Conservation (phyloP, 1,284 basidiomycete species). For the Neonothopanus nambi region DNA sequence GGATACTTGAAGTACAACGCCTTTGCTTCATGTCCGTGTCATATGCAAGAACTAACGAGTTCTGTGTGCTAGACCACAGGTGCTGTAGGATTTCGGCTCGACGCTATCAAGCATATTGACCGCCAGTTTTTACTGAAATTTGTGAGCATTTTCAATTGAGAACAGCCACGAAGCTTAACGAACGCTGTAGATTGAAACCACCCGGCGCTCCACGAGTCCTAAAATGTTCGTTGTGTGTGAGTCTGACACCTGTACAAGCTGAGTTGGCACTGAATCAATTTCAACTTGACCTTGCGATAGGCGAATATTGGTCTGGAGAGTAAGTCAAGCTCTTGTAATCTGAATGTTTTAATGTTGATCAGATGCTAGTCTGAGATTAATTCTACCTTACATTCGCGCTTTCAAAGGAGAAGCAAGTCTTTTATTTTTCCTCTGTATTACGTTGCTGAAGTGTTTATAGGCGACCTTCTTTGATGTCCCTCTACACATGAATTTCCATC, state of each 20-base stretch:
- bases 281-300: slow-evolving; percentile 23
- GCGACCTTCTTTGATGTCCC: slow-evolving; percentile 81
- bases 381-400: slow-evolving; percentile 57
- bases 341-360: slow-evolving; percentile 1
- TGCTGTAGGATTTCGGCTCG: slow-evolving; percentile 81
- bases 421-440: slow-evolving; percentile 1
- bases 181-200: slow-evolving; percentile 46
- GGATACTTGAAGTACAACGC: slow-evolving; percentile 62
- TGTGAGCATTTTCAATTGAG: slow-evolving; percentile 40
- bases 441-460: slow-evolving; percentile 33
- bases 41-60: no score
- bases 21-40: not conserved
- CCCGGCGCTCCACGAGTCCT: slow-evolving; percentile 45
- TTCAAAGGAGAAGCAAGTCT: slow-evolving; percentile 61
- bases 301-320: slow-evolving; percentile 75
- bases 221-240: slow-evolving; percentile 63
- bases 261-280: not conserved
- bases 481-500: slow-evolving; percentile 69
- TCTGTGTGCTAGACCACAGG: slow-evolving; percentile 72
- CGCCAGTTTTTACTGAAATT: slow-evolving; percentile 62
- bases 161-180: not conserved
- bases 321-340: slow-evolving; percentile 33
- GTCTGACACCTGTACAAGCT: slow-evolving; percentile 15
- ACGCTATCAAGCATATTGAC: slow-evolving; percentile 88
- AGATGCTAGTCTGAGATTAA: slow-evolving; percentile 43